Base-by-base conservation (phyloP, 768 basidiomycete species). In the Termitomyces sp. region DNA sequence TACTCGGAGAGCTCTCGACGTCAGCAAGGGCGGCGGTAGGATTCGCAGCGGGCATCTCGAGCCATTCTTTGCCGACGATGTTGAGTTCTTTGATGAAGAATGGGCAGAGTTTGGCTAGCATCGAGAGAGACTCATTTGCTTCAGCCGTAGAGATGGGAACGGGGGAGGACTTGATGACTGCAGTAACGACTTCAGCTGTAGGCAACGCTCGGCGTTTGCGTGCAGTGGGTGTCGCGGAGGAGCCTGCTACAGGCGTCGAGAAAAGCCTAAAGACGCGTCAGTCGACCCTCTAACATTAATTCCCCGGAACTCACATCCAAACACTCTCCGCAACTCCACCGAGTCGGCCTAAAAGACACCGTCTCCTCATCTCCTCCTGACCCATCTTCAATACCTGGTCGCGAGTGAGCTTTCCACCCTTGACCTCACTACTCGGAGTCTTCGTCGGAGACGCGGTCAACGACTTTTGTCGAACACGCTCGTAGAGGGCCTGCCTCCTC, bases 301-400 rank as follows among this genome's bases (percentile, higher is more conserved):
- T 3, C 20, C 49, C 58, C 22, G 48, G 44, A 52, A 75, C 87
- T 72, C 63, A 90, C 92, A 93, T 92, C 90, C 92, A 94, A 18
- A 89, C 83, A 64, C 91, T 90, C 69, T 94, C 92, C n/a, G 92
- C 92, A 33, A 94, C 84, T 11, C 89, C 88, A 32, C 82, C 81
- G 7, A 94, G 81, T 20, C 92, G 85, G 54, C 92, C 92, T 8
- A 94, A 78, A 35, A 93, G 71, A 65, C 89, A 91, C 40, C 91
- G 79, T 60, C 89, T 81, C 61, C 90, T 81, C 75, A 90, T 82
- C 69, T 91, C 92, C 60, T 92, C 91, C 68, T 92, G 91, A 45
- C 86, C 79, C 58, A 92, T 75, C 73, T 87, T 89, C 46, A 87
- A 72, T 63, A 92, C 77, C 65, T 89, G 83, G 57, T 90, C 90